These are phyloP conservation scores for Fusarium bulbicola DNA, from an alignment of 2,329 filamentous ascomycete genomes.

Conservation along the genomic window DNA sequence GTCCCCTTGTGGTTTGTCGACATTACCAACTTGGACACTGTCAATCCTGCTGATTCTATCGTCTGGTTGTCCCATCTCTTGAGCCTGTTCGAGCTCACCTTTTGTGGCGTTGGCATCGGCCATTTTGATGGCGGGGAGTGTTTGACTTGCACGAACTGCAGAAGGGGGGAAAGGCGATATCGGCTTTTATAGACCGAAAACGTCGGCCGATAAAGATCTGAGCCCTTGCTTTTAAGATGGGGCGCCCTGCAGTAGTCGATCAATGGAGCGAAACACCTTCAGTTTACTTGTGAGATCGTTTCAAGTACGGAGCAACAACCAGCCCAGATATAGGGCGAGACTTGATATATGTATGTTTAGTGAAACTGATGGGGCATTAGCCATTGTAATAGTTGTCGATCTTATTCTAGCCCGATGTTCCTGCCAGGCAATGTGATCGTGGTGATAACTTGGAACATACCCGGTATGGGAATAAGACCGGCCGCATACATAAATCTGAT, in stretches of 20 bases:
- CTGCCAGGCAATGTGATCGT: background rate
- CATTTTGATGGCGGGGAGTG: background rate
- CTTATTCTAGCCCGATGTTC: background rate
- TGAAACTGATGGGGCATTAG: background rate
- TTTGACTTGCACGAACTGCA: background rate
- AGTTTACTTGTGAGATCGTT: background rate
- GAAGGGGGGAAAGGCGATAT: background rate
- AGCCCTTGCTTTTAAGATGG: background rate
- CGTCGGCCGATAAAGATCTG: background rate
- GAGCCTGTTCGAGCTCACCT: background rate
- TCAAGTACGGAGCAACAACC: background rate
- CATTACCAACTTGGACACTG: background rate
- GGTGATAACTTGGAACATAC: background rate
- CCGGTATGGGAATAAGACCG: background rate
- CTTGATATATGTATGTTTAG: background rate
- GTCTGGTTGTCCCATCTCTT: background rate
- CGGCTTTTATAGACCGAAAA: background rate
- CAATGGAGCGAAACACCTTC: background rate
- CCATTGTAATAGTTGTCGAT: background rate
- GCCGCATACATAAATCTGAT: background rate
- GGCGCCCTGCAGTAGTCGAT: background rate
- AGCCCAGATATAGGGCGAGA: background rate
- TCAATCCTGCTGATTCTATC: constrained; percentile 3
- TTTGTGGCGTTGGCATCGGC: background rate
- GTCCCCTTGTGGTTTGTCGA: constrained; percentile 13